phyloP scores from a whole-genome alignment of 352 stramenopile species.

The Phytophthora tentaculata region DNA sequence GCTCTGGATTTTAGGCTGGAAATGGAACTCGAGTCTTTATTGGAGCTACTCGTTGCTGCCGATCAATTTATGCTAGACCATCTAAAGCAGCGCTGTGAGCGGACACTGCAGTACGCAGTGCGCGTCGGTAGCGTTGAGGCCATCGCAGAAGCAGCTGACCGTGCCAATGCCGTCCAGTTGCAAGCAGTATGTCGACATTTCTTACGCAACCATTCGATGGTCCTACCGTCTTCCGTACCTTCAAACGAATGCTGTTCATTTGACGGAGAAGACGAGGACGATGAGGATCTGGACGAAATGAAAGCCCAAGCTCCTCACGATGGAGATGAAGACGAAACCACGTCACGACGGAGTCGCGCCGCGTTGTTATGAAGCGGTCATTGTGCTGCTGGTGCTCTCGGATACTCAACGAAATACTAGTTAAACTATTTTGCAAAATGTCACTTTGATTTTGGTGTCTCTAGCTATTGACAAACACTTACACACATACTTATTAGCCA shows the following conservation, averaged over 20 bases:
- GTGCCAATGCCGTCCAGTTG: slow-evolving; percentile 92
- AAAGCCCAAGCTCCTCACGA: slow-evolving; percentile 19
- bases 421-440: slow-evolving; percentile 28
- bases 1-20: slow-evolving; percentile 27
- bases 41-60: slow-evolving; percentile 92
- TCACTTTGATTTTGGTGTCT: slow-evolving; percentile 24
- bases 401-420: slow-evolving; percentile 18
- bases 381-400: slow-evolving; percentile 10
- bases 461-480: slow-evolving; percentile 33
- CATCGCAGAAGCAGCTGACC: slow-evolving; percentile 89
- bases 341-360: slow-evolving; percentile 21
- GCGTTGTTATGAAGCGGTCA: slow-evolving; percentile 27
- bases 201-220: slow-evolving; percentile 79
- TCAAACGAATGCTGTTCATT: slow-evolving; percentile 27
- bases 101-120: slow-evolving; percentile 73
- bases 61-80: slow-evolving; percentile 98
- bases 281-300: slow-evolving; percentile 23
- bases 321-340: slow-evolving; percentile 20
- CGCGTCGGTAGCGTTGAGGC: slow-evolving; percentile 85
- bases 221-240: neutral
- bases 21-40: slow-evolving; percentile 68
- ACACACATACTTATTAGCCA: slow-evolving; percentile 25
- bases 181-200: slow-evolving; percentile 93
- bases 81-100: slow-evolving; percentile 96
- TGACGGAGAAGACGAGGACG: slow-evolving; percentile 20